Evolutionary conservation across 73 alveolate genomes (phyloP), one percentile per base, ranked within the genome.

Genomic region (Blepharisma japonicum): DNA sequence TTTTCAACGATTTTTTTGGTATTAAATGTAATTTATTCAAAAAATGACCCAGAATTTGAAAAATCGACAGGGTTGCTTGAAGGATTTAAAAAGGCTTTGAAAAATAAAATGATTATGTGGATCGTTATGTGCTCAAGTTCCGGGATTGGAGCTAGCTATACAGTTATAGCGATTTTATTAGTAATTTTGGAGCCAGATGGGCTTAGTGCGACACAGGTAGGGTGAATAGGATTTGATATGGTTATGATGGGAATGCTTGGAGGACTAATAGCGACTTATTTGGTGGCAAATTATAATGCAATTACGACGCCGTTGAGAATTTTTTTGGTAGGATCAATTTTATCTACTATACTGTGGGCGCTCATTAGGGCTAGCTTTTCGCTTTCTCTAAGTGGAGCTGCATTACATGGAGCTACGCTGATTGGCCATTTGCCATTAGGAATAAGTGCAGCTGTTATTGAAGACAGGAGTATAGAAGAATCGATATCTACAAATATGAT

Each of bases 401-500:
- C 77, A 23, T 2, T 61, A 1, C n/a, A 11, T 61, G 77, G 77
- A 27, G 55, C 49, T 61, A 27, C 39, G 14, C 32, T 61, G 39
- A 23, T 23, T 61, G 77, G 77, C 32, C 14, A 11, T 61, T 11
- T 61, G 2, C 77, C 77, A 2, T 4, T 61, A 1, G 77, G 77
- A n/a, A 61, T 61, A 8, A 23, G 49, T 8, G 77, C 77, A 1
- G 32, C 55, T 23, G 50, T 61, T 20, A 21, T 11, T 11, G n/a
- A 18, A 18, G 21, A 18, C 3, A 23, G 21, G 49, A 23, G 5
- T 61, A 23, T 61, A 0, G 50, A 61, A 18, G 77, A 61, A 4
- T 18, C 55, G 11, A 23, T 61, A 23, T 1, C 77, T n/a, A 61
- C 77, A 9, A 61, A 61, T 23, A 11, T 61, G 77, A 61, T 61